Base-by-base conservation (phyloP, 106 monocot species). In the Dendrobium catenatum region DNA sequence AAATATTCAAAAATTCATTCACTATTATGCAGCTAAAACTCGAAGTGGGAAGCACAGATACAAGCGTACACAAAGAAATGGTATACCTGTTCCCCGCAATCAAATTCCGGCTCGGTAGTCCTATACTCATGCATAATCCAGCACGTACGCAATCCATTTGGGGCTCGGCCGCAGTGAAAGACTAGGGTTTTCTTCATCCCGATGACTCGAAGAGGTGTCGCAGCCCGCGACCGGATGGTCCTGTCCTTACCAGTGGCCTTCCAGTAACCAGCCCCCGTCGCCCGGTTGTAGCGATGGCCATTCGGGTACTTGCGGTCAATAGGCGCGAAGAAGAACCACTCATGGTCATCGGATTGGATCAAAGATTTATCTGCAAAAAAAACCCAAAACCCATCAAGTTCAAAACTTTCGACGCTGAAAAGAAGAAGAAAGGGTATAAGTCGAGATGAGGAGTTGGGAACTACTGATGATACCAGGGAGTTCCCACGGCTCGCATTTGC, bases 401-500 rank as follows among this genome's bases (percentile, higher is more conserved):
- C 42, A 44, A 74, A 42, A n/a, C 18, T 33, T 72, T 40, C 5
- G 20, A 74, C 17, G 2, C 11, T 2, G 75, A 61, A 16, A 80
- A 41, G n/a, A 58, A 47, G 27, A 56, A n/a, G 61, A 75, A 73
- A 15, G 27, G 42, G 70, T 51, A 42, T 20, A 66, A 61, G 44
- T 26, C 17, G 47, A 75, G 79, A 7, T 5, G 68, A 16, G 16
- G 73, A 22, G 58, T 4, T 16, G 41, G 27, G 76, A 75, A 17
- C 19, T 1, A 37, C 1, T 11, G n/a, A 61, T 70, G 44, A 27
- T 83, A 93, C 90, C 93, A n/a, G 92, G 93, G 48, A 93, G 88
- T 55, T 93, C 93, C 93, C 93, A 93, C 0, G 93, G 93, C 68
- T 93, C 93, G 81, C 82, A 90, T 85, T 90, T 90, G 88, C 87